Percentiles rank a stretch among this genome's conserved stretches.
These are phyloP conservation scores for Pythium pyrilobum DNA, from an alignment of 352 stramenopile species.

Conservation along the genomic window DNA sequence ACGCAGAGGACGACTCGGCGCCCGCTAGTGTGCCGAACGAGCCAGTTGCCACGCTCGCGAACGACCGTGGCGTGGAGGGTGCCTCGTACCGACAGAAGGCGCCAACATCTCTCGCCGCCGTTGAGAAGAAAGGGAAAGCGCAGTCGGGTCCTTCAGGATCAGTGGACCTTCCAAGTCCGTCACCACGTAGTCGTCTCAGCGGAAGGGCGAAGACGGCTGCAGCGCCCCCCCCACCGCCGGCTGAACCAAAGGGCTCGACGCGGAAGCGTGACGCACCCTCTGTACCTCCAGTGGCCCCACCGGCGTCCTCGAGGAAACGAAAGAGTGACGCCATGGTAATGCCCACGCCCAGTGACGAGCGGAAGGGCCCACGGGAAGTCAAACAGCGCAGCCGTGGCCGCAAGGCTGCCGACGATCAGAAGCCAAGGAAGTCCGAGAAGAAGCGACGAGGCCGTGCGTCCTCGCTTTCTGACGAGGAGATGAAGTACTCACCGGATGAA, in stretches of 20 bases:
- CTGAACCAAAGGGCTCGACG: constrained; percentile 4
- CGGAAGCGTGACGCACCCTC: constrained; percentile 4
- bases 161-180: constrained; percentile 3
- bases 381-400: not conserved
- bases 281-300: not conserved
- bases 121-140: constrained; percentile 6
- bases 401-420: not conserved
- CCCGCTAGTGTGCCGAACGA: no score
- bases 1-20: not conserved
- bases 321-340: not conserved
- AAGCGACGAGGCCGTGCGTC: constrained; percentile 1
- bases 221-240: not conserved
- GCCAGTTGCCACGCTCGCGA: not conserved
- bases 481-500: not conserved
- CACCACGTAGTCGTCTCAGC: constrained; percentile 7
- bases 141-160: not conserved
- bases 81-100: constrained; percentile 14
- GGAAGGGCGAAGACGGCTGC: not conserved
- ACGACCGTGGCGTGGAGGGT: not conserved
- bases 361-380: constrained; percentile 1
- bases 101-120: not conserved
- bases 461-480: constrained; percentile 2
- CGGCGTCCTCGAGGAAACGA: constrained; percentile 1
- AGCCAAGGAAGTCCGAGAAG: not conserved
- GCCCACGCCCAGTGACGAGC: not conserved